Base-by-base conservation (phyloP, 805 yeast species). In the Wickerhamiella azyma region DNA sequence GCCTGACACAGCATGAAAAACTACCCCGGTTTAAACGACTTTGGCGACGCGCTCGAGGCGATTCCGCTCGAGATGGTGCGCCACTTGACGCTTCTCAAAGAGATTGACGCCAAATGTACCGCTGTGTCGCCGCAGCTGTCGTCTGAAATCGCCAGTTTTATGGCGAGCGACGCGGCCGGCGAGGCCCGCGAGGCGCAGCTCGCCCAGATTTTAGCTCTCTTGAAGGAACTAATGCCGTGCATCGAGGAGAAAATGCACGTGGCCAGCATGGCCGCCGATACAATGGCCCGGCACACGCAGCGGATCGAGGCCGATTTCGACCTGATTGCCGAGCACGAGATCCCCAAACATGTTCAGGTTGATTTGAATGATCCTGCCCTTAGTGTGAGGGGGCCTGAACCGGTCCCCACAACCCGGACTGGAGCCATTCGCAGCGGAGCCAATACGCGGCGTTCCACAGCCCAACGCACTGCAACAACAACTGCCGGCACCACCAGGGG, bases 241-340 rank as follows among this genome's bases (percentile, higher is more conserved):
- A 65, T 89, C 46, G 97, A 89, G 60, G 96, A 92, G 61, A 92
- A 92, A 64, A 85, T 92, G 94, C 96, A 89, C 61, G 96, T 92
- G 37, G 89, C 96, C 4, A 80, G 89, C 1, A 79, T 85, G 35
- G 96, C 96, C 18, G 73, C 84, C 26, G 96, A 88, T 55, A 72
- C 79, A 10, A 71, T 86, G 39, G 66, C 71, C 26, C 76, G 79
- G 48, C 82, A 85, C 56, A 65, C 85, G 46, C 71, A 69, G 43
- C 70, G 96, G 43, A 71, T 92, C 52, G 83, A 88, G 58, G 76
- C 81, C 53, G 94, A 84, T 58, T 88, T 76, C 66, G 82, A 81
- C 41, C 67, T 80, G 41, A 81, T 89, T 21, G 65, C 72, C 47
- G 76, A 78, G 55, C 69, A 74, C 55, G 98, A 92, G 64, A 79